Base-by-base conservation (phyloP, 1,284 basidiomycete genomes). In the Baeospora myosura region DNA sequence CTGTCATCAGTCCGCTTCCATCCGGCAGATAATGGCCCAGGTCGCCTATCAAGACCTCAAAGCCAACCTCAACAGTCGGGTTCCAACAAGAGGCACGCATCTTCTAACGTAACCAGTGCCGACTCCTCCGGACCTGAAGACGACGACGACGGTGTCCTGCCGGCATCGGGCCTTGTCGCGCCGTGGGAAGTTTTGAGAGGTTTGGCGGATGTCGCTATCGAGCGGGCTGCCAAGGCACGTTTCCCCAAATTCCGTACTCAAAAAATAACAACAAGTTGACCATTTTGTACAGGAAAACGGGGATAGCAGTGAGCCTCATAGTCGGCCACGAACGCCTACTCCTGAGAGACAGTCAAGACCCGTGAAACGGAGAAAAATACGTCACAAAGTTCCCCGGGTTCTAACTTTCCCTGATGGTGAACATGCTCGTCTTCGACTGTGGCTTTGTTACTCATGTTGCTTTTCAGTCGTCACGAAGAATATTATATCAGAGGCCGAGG, bases 101-200 rank as follows among this genome's bases (percentile, higher is more conserved):
- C 76, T 5, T 81, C 83, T 1, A 78, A 74, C 52, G 74, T 77
- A 41, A 78, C 80, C 3, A 87, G 82, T 49, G 76, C 81, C 10
- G 78, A 87, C 58, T 87, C 84, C 2, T 84, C 85, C 28, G 87
- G 89, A 54, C 59, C 76, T 25, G 81, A 86, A 41, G 82, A 78
- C 31, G 76, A 85, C 28, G 78, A 81, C 37, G 78, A 77, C 47
- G 76, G 79, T 5, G 88, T 86, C 54, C 64, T 93, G 3, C 86
- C 88, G 3, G 83, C 85, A 30, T 78, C 78, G 11, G 85, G 87
- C 34, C 71, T 89, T 31, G 76, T 88, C 43, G 87, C 87, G 4
- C 86, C 86, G 34, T 86, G 84, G 79, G 84, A 88, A 62, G 87
- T 88, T 29, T 65, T 89, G 40, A 71, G 84, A 48, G 82, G 84